These are phyloP conservation scores for Hylodesmum podocarpum DNA, from an alignment of 306 rosid species.

Conservation along the genomic window DNA sequence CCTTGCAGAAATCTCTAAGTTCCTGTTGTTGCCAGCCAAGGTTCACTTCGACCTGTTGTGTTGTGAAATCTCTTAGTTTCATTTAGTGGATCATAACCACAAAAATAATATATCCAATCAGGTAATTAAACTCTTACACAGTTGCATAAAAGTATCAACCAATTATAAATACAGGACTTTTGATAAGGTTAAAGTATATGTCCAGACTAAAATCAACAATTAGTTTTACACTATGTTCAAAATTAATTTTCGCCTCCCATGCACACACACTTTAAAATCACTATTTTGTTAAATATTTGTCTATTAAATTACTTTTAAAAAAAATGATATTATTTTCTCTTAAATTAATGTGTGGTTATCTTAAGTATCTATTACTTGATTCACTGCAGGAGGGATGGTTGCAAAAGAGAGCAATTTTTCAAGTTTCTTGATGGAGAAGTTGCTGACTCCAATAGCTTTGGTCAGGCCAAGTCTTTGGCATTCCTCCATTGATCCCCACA, in stretches of 20 bases:
- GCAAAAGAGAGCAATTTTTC: constrained; percentile 60
- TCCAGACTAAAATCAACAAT: too few species aligned
- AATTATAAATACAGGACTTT: too few species aligned
- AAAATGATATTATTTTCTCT: too few species aligned
- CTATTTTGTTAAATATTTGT: too few species aligned
- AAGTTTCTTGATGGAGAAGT: constrained; percentile 72
- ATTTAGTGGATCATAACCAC: background rate
- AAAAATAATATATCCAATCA: background rate
- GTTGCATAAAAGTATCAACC: too few species aligned
- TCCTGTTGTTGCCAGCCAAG: constrained; percentile 44
- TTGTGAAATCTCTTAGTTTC: background rate
- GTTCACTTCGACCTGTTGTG: constrained; percentile 41
- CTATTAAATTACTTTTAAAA: too few species aligned
- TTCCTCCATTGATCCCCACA: constrained; percentile 80
- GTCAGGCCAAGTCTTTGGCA: constrained; percentile 76
- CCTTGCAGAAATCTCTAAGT: constrained; percentile 45
- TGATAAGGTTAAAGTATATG: too few species aligned
- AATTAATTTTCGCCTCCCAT: too few species aligned
- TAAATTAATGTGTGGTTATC: background rate
- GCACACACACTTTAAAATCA: too few species aligned
- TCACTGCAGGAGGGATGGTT: constrained; percentile 61
- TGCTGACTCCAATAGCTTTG: constrained; percentile 78
- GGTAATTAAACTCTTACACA: too few species aligned
- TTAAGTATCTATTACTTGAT: constrained; percentile 49
- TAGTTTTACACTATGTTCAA: too few species aligned